These are phyloP conservation scores for Plasmodium inui DNA, from an alignment of 169 alveolate species.

Conservation along the genomic window DNA sequence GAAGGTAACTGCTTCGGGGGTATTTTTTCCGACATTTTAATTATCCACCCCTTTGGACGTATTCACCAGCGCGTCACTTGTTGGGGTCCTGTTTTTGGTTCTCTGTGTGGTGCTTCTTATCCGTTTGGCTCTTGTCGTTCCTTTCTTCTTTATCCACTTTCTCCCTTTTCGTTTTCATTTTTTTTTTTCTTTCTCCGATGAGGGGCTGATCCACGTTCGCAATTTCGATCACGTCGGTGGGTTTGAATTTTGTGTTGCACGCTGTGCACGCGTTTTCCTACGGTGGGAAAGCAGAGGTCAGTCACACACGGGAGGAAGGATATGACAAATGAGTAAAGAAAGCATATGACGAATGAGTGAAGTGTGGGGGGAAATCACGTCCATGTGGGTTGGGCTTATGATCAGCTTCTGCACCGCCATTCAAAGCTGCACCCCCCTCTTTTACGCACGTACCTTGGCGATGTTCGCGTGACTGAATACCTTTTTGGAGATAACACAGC, in stretches of 20 bases:
- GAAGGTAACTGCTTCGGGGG: not conserved
- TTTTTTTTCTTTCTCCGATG: conserved; percentile 20
- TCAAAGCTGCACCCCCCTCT: not conserved
- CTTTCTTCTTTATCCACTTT: conserved; percentile 18
- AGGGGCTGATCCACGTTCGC: conserved; percentile 36
- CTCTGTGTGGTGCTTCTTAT: not conserved
- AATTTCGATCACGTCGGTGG: conserved; percentile 54
- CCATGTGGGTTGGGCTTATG: not conserved
- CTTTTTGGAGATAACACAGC: conserved; percentile 61
- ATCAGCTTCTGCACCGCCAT: not conserved
- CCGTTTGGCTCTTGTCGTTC: not conserved
- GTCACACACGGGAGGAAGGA: not conserved
- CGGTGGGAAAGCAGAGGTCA: not conserved
- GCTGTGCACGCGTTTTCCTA: conserved; percentile 40
- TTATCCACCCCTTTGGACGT: not conserved
- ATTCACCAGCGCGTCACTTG: not conserved
- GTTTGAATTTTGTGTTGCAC: conserved; percentile 30
- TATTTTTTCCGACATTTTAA: not conserved
- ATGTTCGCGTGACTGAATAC: conserved; percentile 23
- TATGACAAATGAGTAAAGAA: not conserved
- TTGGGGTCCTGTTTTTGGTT: not conserved
- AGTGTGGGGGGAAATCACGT: not conserved
- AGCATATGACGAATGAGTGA: not conserved
- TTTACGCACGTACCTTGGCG: conserved; percentile 10
- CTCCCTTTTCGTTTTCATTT: conserved; percentile 8